Conservation (phyloP, 768 basidiomycete species). For the Leccinum uliginosum region DNA sequence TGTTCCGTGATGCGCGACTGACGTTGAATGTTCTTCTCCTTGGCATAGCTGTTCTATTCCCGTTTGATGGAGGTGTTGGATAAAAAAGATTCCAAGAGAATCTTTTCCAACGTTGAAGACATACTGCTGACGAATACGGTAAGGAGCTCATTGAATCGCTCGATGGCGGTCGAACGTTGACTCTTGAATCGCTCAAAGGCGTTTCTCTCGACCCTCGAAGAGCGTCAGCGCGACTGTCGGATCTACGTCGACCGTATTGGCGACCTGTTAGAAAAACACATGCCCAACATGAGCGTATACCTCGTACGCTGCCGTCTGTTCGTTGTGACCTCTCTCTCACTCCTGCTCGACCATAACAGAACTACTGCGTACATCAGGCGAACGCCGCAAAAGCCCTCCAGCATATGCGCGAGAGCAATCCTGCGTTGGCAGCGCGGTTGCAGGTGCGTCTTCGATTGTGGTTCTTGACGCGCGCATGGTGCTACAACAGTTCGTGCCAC, state of each 20-base stretch:
- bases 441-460: conserved; percentile 43
- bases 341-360: neutral
- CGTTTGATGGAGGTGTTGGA: conserved; percentile 70
- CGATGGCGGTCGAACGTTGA: neutral
- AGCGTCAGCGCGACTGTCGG: conserved; percentile 87
- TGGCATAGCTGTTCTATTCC: conserved; percentile 74
- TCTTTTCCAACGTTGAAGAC: conserved; percentile 94
- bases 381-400: conserved; percentile 74
- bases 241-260: conserved; percentile 87
- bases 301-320: conserved; percentile 43
- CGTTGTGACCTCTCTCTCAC: neutral
- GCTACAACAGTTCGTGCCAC: neutral
- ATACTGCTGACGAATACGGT: conserved; percentile 86
- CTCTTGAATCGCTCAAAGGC: conserved; percentile 37
- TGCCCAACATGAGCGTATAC: conserved; percentile 77
- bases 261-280: conserved; percentile 72
- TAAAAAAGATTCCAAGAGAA: conserved; percentile 68
- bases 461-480: neutral
- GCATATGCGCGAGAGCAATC: conserved; percentile 63
- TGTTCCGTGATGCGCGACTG: neutral
- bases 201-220: conserved; percentile 85
- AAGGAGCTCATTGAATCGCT: conserved; percentile 18
- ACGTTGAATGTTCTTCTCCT: neutral
- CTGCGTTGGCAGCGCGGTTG: conserved; percentile 59
- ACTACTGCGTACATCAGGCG: conserved; percentile 61